Base-by-base conservation (phyloP, 768 basidiomycete genomes). In the Lentinula detonsa region DNA sequence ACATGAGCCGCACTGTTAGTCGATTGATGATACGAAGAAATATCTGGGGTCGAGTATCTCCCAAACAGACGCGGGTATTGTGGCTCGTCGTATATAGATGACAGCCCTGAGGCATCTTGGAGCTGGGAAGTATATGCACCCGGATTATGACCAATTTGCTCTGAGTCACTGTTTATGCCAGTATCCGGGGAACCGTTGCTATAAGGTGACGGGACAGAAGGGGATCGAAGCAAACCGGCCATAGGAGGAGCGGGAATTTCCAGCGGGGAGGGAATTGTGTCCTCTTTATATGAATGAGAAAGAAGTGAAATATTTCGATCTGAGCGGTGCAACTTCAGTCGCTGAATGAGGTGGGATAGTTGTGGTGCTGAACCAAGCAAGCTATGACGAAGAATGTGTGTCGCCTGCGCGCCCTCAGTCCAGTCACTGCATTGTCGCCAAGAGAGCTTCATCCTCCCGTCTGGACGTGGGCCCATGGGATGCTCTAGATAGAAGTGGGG, bases 361-460 rank as follows among this genome's bases (percentile, higher is more conserved):
- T 88, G 85, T 31, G 78, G 76, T 1, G 84, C 80, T 31, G 86
- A 81, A 33, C 89, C 90, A 43, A 83, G 75, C 46, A 92, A 75
- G 52, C 83, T 78, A 66, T 92, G 90, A 49, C 80, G 81, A 60
- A 90, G 70, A 15, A 87, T 77, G 8, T 76, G 78, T 7, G 84
- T 82, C 2, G 88, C 90, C 67, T 91, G 88, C 50, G 78, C 78
- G 54, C 79, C 83, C 69, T 91, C 87, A 0, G 90, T 92, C 90
- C 90, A 92, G 68, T 92, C 90, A 8, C 77, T 73, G 67, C 86
- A 87, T 33, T 76, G 73, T 64, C 83, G 84, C 90, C 90, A 92
- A 11, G 76, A 65, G 31, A 79, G 79, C 0, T 68, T 54, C 21
- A 72, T 62, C 4, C 72, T 61, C n/a, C 73, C 73, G 45, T 72